Conservation (phyloP, 1,284 basidiomycete species). For the Boletellus deceptivus region DNA sequence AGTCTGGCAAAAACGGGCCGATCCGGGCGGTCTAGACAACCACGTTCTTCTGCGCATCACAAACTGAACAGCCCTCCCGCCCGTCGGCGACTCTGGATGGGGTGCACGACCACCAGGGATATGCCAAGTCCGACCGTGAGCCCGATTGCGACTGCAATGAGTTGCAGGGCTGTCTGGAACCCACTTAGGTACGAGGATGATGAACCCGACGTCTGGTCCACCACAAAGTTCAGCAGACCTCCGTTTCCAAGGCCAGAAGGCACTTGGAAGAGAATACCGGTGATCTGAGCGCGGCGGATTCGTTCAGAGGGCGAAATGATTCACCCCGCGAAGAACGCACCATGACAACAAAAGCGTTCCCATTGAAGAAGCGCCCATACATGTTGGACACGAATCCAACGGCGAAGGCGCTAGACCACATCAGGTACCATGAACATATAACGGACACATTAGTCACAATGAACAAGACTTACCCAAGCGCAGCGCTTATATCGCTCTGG, state of each 20-base stretch:
- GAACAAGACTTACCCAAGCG: constrained; percentile 50
- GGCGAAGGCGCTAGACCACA: constrained; percentile 60
- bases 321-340: constrained; percentile 35
- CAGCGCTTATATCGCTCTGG: constrained; percentile 73
- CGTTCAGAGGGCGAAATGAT: not conserved
- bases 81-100: constrained; percentile 53
- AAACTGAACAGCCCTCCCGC: constrained; percentile 49
- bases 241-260: constrained; percentile 85
- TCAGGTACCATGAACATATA: not conserved
- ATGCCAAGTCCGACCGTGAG: constrained; percentile 73
- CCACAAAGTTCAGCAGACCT: constrained; percentile 77
- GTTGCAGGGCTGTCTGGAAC: constrained; percentile 64
- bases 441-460: not conserved
- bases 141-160: constrained; percentile 62
- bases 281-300: constrained; percentile 44
- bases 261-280: constrained; percentile 84
- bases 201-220: constrained; percentile 49
- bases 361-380: constrained; percentile 78
- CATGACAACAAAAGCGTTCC: constrained; percentile 79
- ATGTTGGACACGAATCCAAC: constrained; percentile 84
- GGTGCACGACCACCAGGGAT: constrained; percentile 56
- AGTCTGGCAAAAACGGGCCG: not conserved
- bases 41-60: constrained; percentile 8
- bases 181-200: constrained; percentile 58
- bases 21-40: not conserved